Evolutionary conservation across 192 early-diverging fungal genomes (phyloP), one percentile per base, ranked within the genome.

Genomic region (Coemansia sp.): DNA sequence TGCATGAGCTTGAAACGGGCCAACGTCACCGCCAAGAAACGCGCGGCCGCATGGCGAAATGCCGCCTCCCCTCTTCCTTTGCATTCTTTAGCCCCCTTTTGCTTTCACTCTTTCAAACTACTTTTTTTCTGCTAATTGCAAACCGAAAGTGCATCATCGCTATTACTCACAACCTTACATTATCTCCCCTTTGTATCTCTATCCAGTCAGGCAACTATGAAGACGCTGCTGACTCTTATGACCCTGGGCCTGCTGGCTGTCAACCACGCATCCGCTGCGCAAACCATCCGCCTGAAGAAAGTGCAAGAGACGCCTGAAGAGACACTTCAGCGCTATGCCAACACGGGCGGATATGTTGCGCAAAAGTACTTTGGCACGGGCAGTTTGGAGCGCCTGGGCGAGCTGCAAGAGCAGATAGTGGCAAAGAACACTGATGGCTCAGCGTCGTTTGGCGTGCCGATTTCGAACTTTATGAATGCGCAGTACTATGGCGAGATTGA

Each of bases 381-480:
- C 26, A 66, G 41, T 41, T 65, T 62, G 14, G 62, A 66, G 57
- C 67, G 59, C 57, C 59, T 69, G 50, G 75, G 73, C 59, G 64
- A 67, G 43, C 60, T 78, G 48, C 80, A 85, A 53, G 57, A 71
- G 32, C 63, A 68, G 41, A 62, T 83, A 35, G 76, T 90, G 52
- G 64, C 79, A 16, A 18, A 73, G 3, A 84, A 86, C 71, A 69
- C 74, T 32, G 75, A 84, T 37, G 86, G 87, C 65, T 76, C 69
- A 3, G 81, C 83, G 18, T 57, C 83, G 9, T 87, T 87, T 43
- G 90, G 89, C 26, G 85, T 93, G 41, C 93, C 94, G 24, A 82
- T 94, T 19, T 89, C 91, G 38, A 92, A 96, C 85, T 95, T 88
- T 73, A 90, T 93, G 93, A 97, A 98, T 62, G 96, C 95, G 3